phyloP scores from a whole-genome alignment of 2,329 filamentous ascomycete species.

The Beauveria rudraprayagi region DNA sequence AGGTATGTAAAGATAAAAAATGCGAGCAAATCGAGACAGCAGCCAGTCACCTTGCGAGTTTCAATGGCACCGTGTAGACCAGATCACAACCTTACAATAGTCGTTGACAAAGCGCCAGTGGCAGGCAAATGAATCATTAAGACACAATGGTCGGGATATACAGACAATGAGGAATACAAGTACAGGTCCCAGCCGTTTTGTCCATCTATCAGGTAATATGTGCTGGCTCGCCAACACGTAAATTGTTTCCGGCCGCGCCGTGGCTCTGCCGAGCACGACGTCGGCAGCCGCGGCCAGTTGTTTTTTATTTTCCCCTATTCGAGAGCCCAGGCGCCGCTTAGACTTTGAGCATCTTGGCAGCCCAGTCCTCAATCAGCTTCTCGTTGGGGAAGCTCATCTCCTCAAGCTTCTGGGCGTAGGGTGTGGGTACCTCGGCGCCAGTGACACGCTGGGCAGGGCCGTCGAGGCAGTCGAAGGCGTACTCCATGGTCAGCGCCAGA shows the following conservation, averaged over 20 bases:
- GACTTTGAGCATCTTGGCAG: slow-evolving; percentile 78
- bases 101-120: neutral
- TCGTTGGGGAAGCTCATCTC: slow-evolving; percentile 93
- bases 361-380: slow-evolving; percentile 76
- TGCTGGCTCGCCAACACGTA: slow-evolving; percentile 9
- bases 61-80: neutral
- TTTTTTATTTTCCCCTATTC: neutral
- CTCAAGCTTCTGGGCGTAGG: slow-evolving; percentile 88
- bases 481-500: slow-evolving; percentile 91
- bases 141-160: slow-evolving; percentile 26
- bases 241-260: neutral
- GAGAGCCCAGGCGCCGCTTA: slow-evolving; percentile 34
- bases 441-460: slow-evolving; percentile 90
- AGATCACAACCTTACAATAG: neutral
- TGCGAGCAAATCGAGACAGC: neutral
- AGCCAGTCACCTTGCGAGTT: neutral
- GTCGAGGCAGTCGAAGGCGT: slow-evolving; percentile 95
- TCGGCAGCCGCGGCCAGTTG: neutral
- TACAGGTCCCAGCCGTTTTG: slow-evolving; percentile 29
- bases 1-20: neutral
- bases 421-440: slow-evolving; percentile 93
- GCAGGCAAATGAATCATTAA: slow-evolving; percentile 21
- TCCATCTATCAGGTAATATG: slow-evolving; percentile 28
- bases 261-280: neutral
- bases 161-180: slow-evolving; percentile 33